Base-by-base conservation (phyloP, 78 protist genomes). In the Cavenderia fasciculata region DNA sequence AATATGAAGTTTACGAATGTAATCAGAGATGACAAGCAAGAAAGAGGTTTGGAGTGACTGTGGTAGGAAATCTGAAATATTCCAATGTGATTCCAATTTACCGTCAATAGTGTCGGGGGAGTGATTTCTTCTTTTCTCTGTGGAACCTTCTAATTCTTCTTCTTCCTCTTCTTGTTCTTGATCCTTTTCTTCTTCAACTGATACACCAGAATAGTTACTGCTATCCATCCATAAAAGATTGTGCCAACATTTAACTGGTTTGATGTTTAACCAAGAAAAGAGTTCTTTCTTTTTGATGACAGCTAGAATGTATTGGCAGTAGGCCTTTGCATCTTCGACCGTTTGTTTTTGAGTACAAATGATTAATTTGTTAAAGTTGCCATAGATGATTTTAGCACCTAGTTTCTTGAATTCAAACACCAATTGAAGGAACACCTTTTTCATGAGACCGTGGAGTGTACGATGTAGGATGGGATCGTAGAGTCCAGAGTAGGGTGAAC, bases 401-500 rank as follows among this genome's bases (percentile, higher is more conserved):
- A 94, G 91, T n/a, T 74, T 47, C 25, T 66, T 71, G 38, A 97
- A 44, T 49, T 93, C 85, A 27, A 85, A 92, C 3, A 94, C 38
- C 51, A 97, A 62, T 29, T 96, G 87, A 41, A 89, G 84, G 25
- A 72, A 82, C 12, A 96, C 96, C 91, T 97, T 96, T 46, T 89
- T 46, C 96, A 97, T 94, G 63, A 94, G 52, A n/a, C 51, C 33
- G 59, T 89, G 97, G 4, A 97, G 66, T 11, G 73, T 27, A 21
- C 86, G 65, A 77, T 65, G 91, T 65, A 97, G 8, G 12, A 63
- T 56, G 23, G 97, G 96, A 33, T 97, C 99, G 44, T 94, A 90
- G 31, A 95, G 59, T 38, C 33, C 61, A 33, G 97, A 59, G 29
- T 57, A 10, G 23, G 95, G 92, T 21, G 76, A 59, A 8, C 84